Evolutionary conservation across 805 yeast species (phyloP), one percentile per base, ranked within the genome.

Genomic region (Zygoascus bituminiphila): DNA sequence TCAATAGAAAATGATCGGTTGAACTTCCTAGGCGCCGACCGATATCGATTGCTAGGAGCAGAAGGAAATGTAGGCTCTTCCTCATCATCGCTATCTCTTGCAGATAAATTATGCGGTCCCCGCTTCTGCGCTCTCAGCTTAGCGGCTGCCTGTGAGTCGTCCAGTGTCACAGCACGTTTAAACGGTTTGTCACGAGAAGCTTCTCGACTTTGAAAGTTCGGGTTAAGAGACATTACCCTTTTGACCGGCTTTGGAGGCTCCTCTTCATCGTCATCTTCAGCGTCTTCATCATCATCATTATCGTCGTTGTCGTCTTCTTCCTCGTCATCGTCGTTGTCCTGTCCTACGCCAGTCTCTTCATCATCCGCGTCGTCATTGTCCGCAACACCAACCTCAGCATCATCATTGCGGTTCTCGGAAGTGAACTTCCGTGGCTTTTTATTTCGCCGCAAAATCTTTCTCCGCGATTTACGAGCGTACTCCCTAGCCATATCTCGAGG

Each of bases 401-500:
- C 46, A 25, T 59, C 64, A 12, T 53, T 35, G 4, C 37, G 26
- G 9, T 33, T 15, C 4, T 4, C 14, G 6, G 25, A 15, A 8
- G 12, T 19, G 2, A 19, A 26, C 17, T 29, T 26, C 17, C 9
- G 25, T 29, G 14, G 8, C 12, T 25, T 40, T 5, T 9, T 20
- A 17, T 17, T 10, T 20, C 35, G 4, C 23, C 21, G 26, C 17
- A 15, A 22, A 12, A 14, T 29, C 26, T 42, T 26, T 47, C 15
- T 41, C 50, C 51, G 22, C 17, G 46, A 22, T 49, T 49, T 36
- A 50, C 60, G 35, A 57, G 29, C 47, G n/a, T 44, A 35, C 43
- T 62, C 68, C 21, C 53, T 57, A 46, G 67, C 84, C 51, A 84
- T 70, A 57, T 83, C 94, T 17, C 82, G 77, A 1, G 98, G 96